Percentiles rank a stretch among this genome's conserved stretches.
Conservation (phyloP, 371 early-diverging fungal species). For the Mortierella sp. region DNA sequence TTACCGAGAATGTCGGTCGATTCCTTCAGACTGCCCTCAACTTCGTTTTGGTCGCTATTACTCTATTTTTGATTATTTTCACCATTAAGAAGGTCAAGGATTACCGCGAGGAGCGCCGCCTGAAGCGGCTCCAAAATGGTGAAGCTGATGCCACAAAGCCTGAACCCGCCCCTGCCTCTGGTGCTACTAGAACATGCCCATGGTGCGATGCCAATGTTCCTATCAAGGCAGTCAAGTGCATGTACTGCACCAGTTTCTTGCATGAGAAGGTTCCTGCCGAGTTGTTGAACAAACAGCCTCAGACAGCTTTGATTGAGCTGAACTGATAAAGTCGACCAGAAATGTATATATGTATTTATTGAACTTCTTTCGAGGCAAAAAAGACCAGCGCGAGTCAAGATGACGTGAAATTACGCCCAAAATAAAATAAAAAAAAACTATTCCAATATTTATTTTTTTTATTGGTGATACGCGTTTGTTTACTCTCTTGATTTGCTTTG, state of each 20-base stretch:
- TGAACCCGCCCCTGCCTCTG: constrained; percentile 37
- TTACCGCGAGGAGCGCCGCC: constrained; percentile 17
- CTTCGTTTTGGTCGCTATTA: constrained; percentile 49
- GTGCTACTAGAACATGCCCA: constrained; percentile 44
- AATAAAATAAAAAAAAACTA: background rate
- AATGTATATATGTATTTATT: background rate
- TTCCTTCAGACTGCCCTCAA: constrained; percentile 52
- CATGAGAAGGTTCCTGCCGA: constrained; percentile 58
- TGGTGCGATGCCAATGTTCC: constrained; percentile 58
- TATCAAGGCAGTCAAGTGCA: constrained; percentile 55
- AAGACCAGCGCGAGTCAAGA: background rate
- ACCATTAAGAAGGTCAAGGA: constrained; percentile 12
- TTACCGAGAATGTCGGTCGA: constrained; percentile 58
- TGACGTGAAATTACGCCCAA: background rate
- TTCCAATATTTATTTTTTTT: background rate
- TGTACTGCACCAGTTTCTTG: constrained; percentile 58
- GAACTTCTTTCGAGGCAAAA: background rate
- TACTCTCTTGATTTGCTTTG: background rate
- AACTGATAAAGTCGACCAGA: constrained; percentile 24
- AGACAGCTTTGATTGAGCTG: constrained; percentile 46
- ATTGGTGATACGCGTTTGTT: background rate
- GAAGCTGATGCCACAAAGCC: constrained; percentile 39
- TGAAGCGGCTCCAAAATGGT: constrained; percentile 17
- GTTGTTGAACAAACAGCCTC: constrained; percentile 38
- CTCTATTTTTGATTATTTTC: constrained; percentile 50